phyloP scores from a whole-genome alignment of 1,284 basidiomycete genomes.

The Xerocomus amazonicus region DNA sequence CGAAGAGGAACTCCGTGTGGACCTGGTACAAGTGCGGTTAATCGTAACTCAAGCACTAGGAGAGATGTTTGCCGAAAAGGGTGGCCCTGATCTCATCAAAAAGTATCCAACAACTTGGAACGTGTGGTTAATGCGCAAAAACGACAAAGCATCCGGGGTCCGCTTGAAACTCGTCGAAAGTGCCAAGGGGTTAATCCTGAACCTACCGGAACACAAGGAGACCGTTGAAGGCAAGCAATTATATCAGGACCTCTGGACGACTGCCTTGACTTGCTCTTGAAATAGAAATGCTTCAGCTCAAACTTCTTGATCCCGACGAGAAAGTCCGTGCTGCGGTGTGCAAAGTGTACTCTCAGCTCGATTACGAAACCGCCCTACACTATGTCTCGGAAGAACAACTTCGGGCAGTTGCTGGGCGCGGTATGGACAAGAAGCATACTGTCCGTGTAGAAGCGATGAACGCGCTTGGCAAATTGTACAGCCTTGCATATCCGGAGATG shows the following conservation, averaged over 20 bases:
- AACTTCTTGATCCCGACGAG: slow-evolving; percentile 87
- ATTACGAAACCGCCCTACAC: slow-evolving; percentile 89
- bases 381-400: slow-evolving; percentile 70
- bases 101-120: slow-evolving; percentile 87
- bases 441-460: slow-evolving; percentile 84
- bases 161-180: slow-evolving; percentile 80
- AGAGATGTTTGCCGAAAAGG: slow-evolving; percentile 83
- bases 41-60: slow-evolving; percentile 85
- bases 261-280: slow-evolving; percentile 12
- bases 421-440: slow-evolving; percentile 81
- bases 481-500: slow-evolving; percentile 87
- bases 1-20: slow-evolving; percentile 84
- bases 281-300: slow-evolving; percentile 60
- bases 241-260: slow-evolving; percentile 1
- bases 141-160: slow-evolving; percentile 73
- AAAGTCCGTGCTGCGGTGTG: slow-evolving; percentile 85
- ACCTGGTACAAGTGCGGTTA: slow-evolving; percentile 69
- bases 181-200: slow-evolving; percentile 57
- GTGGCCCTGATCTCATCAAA: slow-evolving; percentile 67
- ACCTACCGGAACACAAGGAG: slow-evolving; percentile 66
- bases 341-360: slow-evolving; percentile 77
- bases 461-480: slow-evolving; percentile 77
- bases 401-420: slow-evolving; percentile 65
- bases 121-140: slow-evolving; percentile 77
- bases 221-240: slow-evolving; percentile 62